Evolutionary conservation across 2,329 filamentous ascomycete genomes (phyloP).

Genomic region (Chrysosporium queenslandicum): DNA sequence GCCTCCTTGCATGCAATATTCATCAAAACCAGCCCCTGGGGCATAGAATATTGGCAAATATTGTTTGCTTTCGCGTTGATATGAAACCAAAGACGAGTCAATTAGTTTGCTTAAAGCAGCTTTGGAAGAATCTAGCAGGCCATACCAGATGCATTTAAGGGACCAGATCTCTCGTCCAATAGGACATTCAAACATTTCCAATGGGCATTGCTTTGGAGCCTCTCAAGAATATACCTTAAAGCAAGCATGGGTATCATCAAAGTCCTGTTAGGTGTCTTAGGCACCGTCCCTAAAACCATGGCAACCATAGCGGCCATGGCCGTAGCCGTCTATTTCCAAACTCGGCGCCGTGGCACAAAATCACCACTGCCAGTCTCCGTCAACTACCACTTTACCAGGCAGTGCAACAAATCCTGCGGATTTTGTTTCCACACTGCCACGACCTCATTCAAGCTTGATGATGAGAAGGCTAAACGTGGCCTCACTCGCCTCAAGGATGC

Average conservation of each 20-base stretch:
- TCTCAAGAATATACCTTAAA: too few species aligned
- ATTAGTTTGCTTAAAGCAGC: too few species aligned
- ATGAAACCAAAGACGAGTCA: too few species aligned
- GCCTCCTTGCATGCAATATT: too few species aligned
- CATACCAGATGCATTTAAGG: too few species aligned
- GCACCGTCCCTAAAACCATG: not conserved
- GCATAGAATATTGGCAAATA: too few species aligned
- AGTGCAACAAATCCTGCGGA: conserved; percentile 42
- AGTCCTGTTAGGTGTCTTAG: not conserved
- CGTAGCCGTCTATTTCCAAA: not conserved
- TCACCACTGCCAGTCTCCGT: conserved; percentile 30
- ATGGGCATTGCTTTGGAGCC: too few species aligned
- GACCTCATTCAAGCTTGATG: conserved; percentile 35
- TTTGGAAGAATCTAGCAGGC: too few species aligned
- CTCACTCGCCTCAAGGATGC: conserved; percentile 40
- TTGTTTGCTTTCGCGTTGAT: too few species aligned
- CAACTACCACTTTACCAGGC: conserved; percentile 41
- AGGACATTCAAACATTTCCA: too few species aligned
- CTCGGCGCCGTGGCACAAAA: not conserved
- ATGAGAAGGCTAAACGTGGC: conserved; percentile 38
- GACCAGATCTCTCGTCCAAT: too few species aligned
- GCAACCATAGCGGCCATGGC: not conserved
- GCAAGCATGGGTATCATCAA: not conserved
- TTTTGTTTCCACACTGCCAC: conserved; percentile 52
- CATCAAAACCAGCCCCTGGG: too few species aligned